A percentile compares a stretch with the other conserved stretches of the same genome.
These are phyloP conservation scores for Neurospora crassa DNA, from an alignment of 2,329 filamentous ascomycete species.

Conservation along the genomic window DNA sequence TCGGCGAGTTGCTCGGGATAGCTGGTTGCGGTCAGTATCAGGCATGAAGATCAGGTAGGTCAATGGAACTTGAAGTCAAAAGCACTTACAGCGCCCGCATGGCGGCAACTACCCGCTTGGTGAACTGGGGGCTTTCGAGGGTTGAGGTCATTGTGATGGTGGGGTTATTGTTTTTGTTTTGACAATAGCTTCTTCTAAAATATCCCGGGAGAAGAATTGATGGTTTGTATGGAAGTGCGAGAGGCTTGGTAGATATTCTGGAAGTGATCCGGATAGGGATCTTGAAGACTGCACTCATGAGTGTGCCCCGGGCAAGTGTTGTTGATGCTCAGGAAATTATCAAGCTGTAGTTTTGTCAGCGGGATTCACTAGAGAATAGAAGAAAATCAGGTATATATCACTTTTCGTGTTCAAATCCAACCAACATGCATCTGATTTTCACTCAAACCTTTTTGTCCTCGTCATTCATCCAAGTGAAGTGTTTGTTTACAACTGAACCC, in stretches of 20 bases:
- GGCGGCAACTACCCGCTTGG: slow-evolving; percentile 57
- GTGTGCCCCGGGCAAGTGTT: background rate
- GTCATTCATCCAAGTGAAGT: background rate
- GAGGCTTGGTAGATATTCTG: background rate
- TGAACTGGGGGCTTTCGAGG: slow-evolving; percentile 29
- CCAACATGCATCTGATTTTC: background rate
- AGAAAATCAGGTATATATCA: background rate
- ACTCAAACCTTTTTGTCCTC: background rate
- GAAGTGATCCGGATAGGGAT: background rate
- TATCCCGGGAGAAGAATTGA: background rate
- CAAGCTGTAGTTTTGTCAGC: background rate
- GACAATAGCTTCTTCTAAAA: background rate
- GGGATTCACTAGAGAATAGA: background rate
- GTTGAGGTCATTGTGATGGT: slow-evolving; percentile 13
- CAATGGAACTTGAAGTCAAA: background rate
- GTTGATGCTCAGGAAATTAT: background rate
- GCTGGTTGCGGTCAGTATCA: slow-evolving; percentile 31
- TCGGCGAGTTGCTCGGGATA: slow-evolving; percentile 88
- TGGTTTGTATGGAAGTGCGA: background rate
- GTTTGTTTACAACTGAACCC: background rate
- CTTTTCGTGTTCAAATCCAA: background rate
- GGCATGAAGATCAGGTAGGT: background rate
- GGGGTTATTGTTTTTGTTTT: background rate
- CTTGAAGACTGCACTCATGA: background rate
- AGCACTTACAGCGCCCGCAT: slow-evolving; percentile 67